Percentiles rank a stretch among this genome's conserved stretches.
Evolutionary conservation across 2,329 filamentous ascomycete species (phyloP).

Genomic region (Sporothrix brasiliensis): DNA sequence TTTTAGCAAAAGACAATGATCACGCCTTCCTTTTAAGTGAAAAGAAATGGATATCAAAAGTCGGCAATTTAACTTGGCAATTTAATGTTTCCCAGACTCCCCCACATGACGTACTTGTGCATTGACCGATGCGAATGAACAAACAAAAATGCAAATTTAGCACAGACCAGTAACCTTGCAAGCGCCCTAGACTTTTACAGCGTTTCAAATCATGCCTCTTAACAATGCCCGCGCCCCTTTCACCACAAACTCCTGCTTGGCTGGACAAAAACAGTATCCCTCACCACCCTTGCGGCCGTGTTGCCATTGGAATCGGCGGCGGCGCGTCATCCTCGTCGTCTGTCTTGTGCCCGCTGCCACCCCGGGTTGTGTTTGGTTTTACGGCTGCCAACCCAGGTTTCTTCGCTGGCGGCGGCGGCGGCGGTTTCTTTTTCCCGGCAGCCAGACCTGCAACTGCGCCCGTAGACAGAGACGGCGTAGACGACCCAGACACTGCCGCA

Average conservation of each 20-base stretch:
- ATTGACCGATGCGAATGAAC: neutral
- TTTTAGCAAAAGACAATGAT: slow-evolving; percentile 7
- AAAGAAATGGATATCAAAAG: slow-evolving; percentile 17
- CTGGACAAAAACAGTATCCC: neutral
- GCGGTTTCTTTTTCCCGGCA: slow-evolving; percentile 57
- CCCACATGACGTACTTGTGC: neutral
- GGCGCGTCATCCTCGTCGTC: slow-evolving; percentile 43
- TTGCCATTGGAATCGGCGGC: slow-evolving; percentile 58
- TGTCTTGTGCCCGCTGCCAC: slow-evolving; percentile 1
- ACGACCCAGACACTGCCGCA: neutral
- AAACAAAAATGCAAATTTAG: neutral
- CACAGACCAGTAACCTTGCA: neutral
- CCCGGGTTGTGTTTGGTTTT: slow-evolving; percentile 18
- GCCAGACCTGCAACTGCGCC: slow-evolving; percentile 35
- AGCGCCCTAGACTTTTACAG: neutral
- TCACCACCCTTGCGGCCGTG: slow-evolving; percentile 47
- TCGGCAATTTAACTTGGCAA: slow-evolving; percentile 26
- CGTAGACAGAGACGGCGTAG: slow-evolving; percentile 12
- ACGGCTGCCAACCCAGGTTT: slow-evolving; percentile 48
- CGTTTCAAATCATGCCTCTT: neutral
- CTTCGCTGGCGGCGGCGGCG: slow-evolving; percentile 55
- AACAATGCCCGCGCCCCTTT: neutral
- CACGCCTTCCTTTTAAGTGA: neutral
- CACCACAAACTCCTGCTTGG: neutral
- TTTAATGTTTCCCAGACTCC: slow-evolving; percentile 6